These are phyloP conservation scores for Fusarium albosuccineum DNA, from an alignment of 2,329 filamentous ascomycete species.

Conservation along the genomic window DNA sequence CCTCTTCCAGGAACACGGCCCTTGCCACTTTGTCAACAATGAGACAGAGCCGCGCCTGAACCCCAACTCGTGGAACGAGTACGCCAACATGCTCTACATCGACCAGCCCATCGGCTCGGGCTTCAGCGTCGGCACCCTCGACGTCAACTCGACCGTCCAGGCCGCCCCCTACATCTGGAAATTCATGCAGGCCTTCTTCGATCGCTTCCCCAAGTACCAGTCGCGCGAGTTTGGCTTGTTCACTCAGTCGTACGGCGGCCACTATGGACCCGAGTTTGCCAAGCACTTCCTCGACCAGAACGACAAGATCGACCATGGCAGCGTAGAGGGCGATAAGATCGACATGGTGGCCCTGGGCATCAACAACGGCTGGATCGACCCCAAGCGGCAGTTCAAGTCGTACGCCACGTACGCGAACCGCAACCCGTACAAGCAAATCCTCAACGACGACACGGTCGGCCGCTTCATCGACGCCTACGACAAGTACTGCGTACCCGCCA, in stretches of 20 bases:
- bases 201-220: slow-evolving; percentile 73
- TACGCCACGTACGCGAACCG: slow-evolving; percentile 51
- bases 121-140: slow-evolving; percentile 46
- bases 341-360: slow-evolving; percentile 67
- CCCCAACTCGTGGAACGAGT: slow-evolving; percentile 73
- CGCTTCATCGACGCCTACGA: slow-evolving; percentile 49
- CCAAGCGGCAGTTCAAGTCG: slow-evolving; percentile 50
- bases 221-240: slow-evolving; percentile 69
- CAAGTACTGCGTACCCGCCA: slow-evolving; percentile 38
- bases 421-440: slow-evolving; percentile 51
- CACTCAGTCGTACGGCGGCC: slow-evolving; percentile 69
- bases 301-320: slow-evolving; percentile 60
- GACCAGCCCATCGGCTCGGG: slow-evolving; percentile 66
- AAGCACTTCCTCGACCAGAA: slow-evolving; percentile 70
- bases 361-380: slow-evolving; percentile 69
- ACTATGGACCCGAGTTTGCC: slow-evolving; percentile 69
- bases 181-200: slow-evolving; percentile 71
- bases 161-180: slow-evolving; percentile 61
- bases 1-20: slow-evolving; percentile 79
- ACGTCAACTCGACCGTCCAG: slow-evolving; percentile 48
- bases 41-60: slow-evolving; percentile 59
- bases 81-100: slow-evolving; percentile 77
- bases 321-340: slow-evolving; percentile 56
- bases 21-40: slow-evolving; percentile 72
- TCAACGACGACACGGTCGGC: slow-evolving; percentile 34